Evolutionary conservation across 2,329 filamentous ascomycete genomes (phyloP).

Genomic region (Talaromyces amestolkiae): DNA sequence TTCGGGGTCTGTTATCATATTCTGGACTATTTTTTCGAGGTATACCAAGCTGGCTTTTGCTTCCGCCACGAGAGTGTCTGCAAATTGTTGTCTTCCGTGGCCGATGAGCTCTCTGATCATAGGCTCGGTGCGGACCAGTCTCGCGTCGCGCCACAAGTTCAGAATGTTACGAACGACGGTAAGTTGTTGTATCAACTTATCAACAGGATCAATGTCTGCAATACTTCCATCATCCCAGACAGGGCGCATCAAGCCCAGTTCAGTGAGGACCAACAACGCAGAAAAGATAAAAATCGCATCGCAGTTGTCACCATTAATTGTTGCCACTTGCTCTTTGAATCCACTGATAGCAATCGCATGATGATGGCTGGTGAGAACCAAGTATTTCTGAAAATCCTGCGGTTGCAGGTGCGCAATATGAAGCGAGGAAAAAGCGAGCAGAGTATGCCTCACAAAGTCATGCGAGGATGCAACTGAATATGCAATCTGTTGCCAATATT

Average conservation of each 20-base stretch:
- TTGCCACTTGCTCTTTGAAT: conserved; percentile 11
- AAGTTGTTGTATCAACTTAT: conserved; percentile 11
- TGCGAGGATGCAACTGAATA: conserved; percentile 6
- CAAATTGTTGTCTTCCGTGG: conserved; percentile 5
- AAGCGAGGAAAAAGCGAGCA: conserved; percentile 17
- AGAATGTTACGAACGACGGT: conserved; percentile 11
- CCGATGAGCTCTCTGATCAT: conserved; percentile 11
- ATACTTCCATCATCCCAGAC: conserved; percentile 5
- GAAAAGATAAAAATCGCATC: conserved; percentile 15
- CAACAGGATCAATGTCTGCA: conserved; percentile 10
- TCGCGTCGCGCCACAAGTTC: not conserved
- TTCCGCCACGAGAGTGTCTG: not conserved
- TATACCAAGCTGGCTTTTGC: conserved; percentile 3
- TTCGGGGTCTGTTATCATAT: conserved; percentile 1
- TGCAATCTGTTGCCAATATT: conserved; percentile 15
- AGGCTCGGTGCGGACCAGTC: not conserved
- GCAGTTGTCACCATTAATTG: not conserved
- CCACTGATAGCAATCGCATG: conserved; percentile 5
- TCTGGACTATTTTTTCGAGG: conserved; percentile 13
- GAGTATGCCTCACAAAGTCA: conserved; percentile 15
- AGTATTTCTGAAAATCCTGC: conserved; percentile 5
- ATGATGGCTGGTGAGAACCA: conserved; percentile 12
- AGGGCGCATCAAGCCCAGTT: conserved; percentile 17
- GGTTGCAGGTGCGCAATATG: conserved; percentile 17
- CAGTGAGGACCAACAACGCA: conserved; percentile 11